These are phyloP conservation scores for Penicillium expansum DNA, from an alignment of 2,329 filamentous ascomycete species.

Conservation along the genomic window DNA sequence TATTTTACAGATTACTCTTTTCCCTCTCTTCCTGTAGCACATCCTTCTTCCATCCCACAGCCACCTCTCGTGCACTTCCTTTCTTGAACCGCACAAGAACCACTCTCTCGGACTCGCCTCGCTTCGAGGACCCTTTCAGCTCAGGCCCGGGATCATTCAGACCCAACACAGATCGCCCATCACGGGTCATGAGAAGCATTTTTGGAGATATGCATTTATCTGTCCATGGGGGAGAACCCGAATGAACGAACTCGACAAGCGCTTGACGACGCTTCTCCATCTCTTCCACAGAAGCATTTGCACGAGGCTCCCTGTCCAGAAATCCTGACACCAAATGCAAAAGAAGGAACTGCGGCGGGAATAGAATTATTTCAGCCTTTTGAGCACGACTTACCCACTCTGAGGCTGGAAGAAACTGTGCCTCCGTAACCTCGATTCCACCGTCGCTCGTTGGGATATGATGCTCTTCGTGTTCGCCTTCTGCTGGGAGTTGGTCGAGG, in stretches of 20 bases:
- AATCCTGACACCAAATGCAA: constrained; percentile 52
- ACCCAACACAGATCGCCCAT: constrained; percentile 52
- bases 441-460: constrained; percentile 71
- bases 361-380: constrained; percentile 71
- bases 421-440: constrained; percentile 68
- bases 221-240: constrained; percentile 46
- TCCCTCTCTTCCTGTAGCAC: constrained; percentile 38
- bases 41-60: constrained; percentile 51
- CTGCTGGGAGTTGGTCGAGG: constrained; percentile 33
- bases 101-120: constrained; percentile 54
- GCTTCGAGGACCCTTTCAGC: constrained; percentile 48
- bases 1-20: constrained; percentile 34
- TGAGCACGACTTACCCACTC: constrained; percentile 67
- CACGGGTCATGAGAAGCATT: constrained; percentile 39
- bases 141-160: constrained; percentile 57
- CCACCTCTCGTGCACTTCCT: constrained; percentile 56
- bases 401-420: constrained; percentile 68
- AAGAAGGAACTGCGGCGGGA: constrained; percentile 78
- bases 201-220: constrained; percentile 49
- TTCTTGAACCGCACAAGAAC: constrained; percentile 57
- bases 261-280: constrained; percentile 41
- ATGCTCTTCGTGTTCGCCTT: constrained; percentile 55
- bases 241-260: constrained; percentile 50
- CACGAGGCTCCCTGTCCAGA: constrained; percentile 41
- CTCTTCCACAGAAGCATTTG: constrained; percentile 23